Evolutionary conservation across 2,329 filamentous ascomycete species (phyloP).

Genomic region (Orbilia oligospora): DNA sequence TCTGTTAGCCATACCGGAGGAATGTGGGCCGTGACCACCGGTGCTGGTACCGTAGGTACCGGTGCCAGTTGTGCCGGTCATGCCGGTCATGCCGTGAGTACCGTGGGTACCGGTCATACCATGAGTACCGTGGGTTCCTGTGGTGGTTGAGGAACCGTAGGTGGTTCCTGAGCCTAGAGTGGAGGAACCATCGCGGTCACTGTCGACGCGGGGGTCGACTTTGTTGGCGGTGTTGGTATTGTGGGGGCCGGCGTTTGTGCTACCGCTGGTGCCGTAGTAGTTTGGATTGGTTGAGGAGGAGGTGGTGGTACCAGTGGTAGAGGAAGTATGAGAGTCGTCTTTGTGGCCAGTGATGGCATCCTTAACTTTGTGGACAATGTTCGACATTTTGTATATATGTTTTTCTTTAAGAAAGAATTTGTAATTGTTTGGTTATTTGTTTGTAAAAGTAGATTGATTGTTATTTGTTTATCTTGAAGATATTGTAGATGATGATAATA

Average conservation of each 20-base stretch:
- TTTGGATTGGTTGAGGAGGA: slow-evolving; percentile 37
- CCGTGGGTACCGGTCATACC: slow-evolving; percentile 14
- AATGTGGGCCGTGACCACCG: slow-evolving; percentile 69
- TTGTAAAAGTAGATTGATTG: not conserved
- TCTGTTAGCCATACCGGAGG: slow-evolving; percentile 72
- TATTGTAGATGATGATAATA: slow-evolving; percentile 7
- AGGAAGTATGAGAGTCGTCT: not conserved
- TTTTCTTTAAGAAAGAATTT: slow-evolving; percentile 3
- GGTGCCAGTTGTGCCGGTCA: slow-evolving; percentile 5
- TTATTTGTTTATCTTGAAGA: slow-evolving; percentile 10
- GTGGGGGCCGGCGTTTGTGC: slow-evolving; percentile 62
- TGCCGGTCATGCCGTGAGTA: slow-evolving; percentile 56
- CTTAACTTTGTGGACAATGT: slow-evolving; percentile 70
- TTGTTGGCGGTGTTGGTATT: slow-evolving; percentile 67
- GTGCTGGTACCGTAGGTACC: slow-evolving; percentile 65
- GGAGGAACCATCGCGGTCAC: slow-evolving; percentile 69
- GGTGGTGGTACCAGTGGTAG: slow-evolving; percentile 60
- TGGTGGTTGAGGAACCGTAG: slow-evolving; percentile 63
- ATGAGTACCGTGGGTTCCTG: slow-evolving; percentile 42
- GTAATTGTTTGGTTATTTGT: too few species aligned
- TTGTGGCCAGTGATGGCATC: slow-evolving; percentile 66
- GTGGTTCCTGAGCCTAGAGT: slow-evolving; percentile 64
- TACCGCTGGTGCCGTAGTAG: slow-evolving; percentile 58
- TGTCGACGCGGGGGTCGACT: slow-evolving; percentile 72
- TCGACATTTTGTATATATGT: slow-evolving; percentile 67